Percentiles rank a stretch among this genome's conserved stretches.
Evolutionary conservation across 805 yeast species (phyloP).

Genomic region (Candida arabinofermentans): DNA sequence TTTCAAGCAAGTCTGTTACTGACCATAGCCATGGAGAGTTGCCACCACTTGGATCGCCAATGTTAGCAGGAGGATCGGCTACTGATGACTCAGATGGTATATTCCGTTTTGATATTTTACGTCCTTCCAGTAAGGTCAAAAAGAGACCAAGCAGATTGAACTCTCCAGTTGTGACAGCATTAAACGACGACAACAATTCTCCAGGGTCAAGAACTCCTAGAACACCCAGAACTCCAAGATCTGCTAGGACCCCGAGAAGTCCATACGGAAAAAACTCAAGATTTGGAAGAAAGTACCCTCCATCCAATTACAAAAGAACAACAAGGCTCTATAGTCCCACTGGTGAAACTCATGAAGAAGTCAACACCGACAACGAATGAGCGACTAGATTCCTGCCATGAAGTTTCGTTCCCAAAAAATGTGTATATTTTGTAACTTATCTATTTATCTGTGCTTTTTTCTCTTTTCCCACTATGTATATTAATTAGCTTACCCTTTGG

Average conservation of each 20-base stretch:
- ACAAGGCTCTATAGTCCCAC: constrained; percentile 7
- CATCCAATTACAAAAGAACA: constrained; percentile 13
- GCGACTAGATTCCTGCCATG: neutral
- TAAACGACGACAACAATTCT: constrained; percentile 18
- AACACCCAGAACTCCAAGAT: constrained; percentile 23
- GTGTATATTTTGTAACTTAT: too few relatives aligned
- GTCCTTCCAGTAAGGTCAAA: constrained; percentile 34
- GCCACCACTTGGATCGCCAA: constrained; percentile 21
- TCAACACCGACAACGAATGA: neutral
- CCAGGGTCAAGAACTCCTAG: constrained; percentile 20
- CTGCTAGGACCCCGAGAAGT: constrained; percentile 18
- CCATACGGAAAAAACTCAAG: constrained; percentile 17
- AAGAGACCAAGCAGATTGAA: constrained; percentile 27
- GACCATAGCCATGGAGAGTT: constrained; percentile 13
- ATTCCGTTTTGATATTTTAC: constrained; percentile 42
- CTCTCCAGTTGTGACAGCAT: constrained; percentile 13
- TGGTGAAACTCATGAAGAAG: constrained; percentile 1
- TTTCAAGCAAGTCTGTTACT: constrained; percentile 9
- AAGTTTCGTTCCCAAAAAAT: too few relatives aligned
- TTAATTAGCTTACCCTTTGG: too few relatives aligned
- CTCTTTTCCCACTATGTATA: too few relatives aligned
- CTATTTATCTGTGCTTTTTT: too few relatives aligned
- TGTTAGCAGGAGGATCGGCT: constrained; percentile 14
- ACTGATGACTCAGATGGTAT: constrained; percentile 36
- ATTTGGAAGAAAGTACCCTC: constrained; percentile 15